Base-by-base conservation (phyloP, 2,329 filamentous ascomycete species). In the Diaporthe aspalathi region DNA sequence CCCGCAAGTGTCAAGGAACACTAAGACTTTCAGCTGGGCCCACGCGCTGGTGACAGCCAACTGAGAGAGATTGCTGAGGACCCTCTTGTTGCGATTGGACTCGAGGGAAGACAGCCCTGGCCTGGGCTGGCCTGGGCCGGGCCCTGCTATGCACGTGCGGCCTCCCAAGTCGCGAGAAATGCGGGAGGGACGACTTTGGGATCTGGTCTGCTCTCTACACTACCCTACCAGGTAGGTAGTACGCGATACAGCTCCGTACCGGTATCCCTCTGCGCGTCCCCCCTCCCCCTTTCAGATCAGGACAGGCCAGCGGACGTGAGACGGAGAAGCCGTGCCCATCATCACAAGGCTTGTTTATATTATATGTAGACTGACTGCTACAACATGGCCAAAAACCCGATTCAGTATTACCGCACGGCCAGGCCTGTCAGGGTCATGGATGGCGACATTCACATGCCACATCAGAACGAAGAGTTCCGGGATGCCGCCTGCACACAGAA, bases 11-110 rank as follows among this genome's bases (percentile, higher is more conserved):
- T 57, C 40, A 68, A 57, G 27, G n/a, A 68, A 38, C 43, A 68
- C 66, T 40, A 67, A 56, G 65, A 14, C 50, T 56, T 47, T 67
- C 65, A 67, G 65, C 65, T 68, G 52, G 66, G 35, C 24, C 65
- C 66, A 43, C 66, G 43, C 27, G 6, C 40, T 20, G 66, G 53
- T 57, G 52, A 68, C 45, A 68, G 66, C 66, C 52, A 38, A 38
- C 43, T 24, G 43, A 27, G 60, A 56, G 60, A 65, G 56, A 35
- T 63, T 65, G 45, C 60, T 65, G 43, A 65, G 27, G 60, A 22
- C 60, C 60, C 27, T 50, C 45, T 9, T 38, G 60, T 50, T 45
- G 22, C 43, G n/a, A 35, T 24, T 63, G 60, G 60, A 3, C 45
- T 24, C 27, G 29, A 24, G 12, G 11, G 20, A 9, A 17, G 50